Base-by-base conservation (phyloP, 805 yeast genomes). In the Wickerhamiella allomyrinae region DNA sequence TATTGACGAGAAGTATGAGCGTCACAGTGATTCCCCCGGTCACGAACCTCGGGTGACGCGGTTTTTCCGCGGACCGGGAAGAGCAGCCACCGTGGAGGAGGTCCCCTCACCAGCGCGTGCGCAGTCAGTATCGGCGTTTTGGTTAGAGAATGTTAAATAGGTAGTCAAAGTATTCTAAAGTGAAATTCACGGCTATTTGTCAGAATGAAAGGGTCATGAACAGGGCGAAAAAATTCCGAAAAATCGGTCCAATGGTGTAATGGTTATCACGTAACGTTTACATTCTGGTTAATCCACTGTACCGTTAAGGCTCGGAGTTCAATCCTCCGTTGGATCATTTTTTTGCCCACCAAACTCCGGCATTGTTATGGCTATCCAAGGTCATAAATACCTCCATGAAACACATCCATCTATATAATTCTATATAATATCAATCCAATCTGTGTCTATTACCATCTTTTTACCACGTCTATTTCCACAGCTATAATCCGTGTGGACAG, bases 281-380 rank as follows among this genome's bases (percentile, higher is more conserved):
- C 53, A 49, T 29, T 34, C 34, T 21, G 20, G 13, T 29, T 20
- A 14, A 7, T 27, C 34, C 21, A 13, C 47, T 34, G 40, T 40
- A 29, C 53, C 45, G 53, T 46, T 42, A 47, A 50, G 50, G 54
- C 47, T 50, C 52, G 48, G 53, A 49, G 53, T 50, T 50, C 54
- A 48, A 50, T 46, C 50, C 54, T 50, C 52, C 51, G 50, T 47
- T 46, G 46, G 53, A 48, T 47, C 53, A 50, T 39, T 40, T 34
- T 46, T 43, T 43, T 41, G 27, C 27, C 27, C 8, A 8, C 27
- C 8, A 23, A 23, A 8, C 27, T 8, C 14, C 10, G 10, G 33
- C 33, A n/a, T 29, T 29, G 10, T 9, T 29, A 8, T 24, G 27
- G 27, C 27, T 24, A 8, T 11, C 27, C 27, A 8, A 24, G 11